Conservation (phyloP, 1,139 yeast genomes). For the Scheffersomyces insectosa region DNA sequence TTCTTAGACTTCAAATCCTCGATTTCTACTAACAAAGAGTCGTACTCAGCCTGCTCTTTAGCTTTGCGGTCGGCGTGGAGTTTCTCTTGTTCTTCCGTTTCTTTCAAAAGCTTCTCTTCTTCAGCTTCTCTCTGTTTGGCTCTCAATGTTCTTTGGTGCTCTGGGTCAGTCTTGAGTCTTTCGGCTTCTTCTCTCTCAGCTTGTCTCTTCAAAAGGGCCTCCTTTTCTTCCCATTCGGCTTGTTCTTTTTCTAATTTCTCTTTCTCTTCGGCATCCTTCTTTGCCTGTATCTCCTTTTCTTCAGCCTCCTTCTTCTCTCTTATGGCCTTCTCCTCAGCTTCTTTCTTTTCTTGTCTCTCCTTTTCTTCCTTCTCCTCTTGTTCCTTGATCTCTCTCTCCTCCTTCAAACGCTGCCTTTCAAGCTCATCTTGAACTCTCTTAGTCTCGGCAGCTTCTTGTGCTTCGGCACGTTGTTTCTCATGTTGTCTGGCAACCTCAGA, state of each 20-base stretch:
- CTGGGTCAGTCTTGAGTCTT: conserved; percentile 24
- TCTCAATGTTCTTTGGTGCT: conserved; percentile 28
- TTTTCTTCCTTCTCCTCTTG: conserved; percentile 33
- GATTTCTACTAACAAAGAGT: conserved; percentile 29
- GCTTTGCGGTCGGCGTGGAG: conserved; percentile 28
- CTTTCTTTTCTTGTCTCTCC: conserved; percentile 26
- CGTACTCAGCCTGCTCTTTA: conserved; percentile 11
- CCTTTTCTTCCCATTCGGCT: conserved; percentile 12
- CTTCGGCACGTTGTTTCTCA: conserved; percentile 49
- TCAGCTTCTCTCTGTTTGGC: conserved; percentile 29
- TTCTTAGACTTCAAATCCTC: conserved; percentile 29
- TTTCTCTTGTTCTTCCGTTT: conserved; percentile 29
- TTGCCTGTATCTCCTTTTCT: conserved; percentile 7
- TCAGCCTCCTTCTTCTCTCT: conserved; percentile 23
- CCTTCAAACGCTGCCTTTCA: conserved; percentile 38
- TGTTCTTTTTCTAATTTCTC: conserved; percentile 8
- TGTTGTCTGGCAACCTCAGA: conserved; percentile 38
- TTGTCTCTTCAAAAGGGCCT: conserved; percentile 11
- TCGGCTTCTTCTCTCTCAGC: conserved; percentile 21
- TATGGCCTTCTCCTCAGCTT: conserved; percentile 28
- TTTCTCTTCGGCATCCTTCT: conserved; percentile 22
- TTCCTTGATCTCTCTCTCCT: conserved; percentile 32
- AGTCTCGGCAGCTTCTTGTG: conserved; percentile 50
- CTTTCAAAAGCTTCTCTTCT: conserved; percentile 25
- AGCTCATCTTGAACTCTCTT: conserved; percentile 47